phyloP scores from a whole-genome alignment of 306 rosid genomes.

The Boehmeria nivea region DNA sequence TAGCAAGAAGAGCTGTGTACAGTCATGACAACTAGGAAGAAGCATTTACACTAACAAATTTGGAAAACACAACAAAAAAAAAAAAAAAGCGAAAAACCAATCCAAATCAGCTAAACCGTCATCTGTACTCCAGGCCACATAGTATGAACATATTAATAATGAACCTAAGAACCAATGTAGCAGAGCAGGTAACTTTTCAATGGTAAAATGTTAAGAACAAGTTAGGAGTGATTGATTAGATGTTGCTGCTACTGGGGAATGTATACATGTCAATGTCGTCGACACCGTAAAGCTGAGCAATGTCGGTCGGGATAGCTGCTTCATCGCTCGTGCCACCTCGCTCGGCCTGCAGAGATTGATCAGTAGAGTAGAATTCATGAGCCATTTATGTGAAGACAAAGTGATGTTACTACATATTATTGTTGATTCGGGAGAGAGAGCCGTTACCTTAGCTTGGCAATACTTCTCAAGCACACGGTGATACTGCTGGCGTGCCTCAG shows the following conservation, averaged over 20 bases:
- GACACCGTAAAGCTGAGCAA: constrained; percentile 17
- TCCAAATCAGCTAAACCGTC: not conserved
- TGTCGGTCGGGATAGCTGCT: constrained; percentile 24
- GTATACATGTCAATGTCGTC: constrained; percentile 40
- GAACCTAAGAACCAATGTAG: not conserved
- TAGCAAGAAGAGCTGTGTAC: too few species aligned
- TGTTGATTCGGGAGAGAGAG: too few species aligned
- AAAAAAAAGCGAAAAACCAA: too few species aligned
- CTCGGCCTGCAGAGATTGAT: constrained; percentile 49
- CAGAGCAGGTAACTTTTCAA: too few species aligned
- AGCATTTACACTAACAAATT: too few species aligned
- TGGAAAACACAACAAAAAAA: too few species aligned
- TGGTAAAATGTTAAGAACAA: constrained; percentile 10
- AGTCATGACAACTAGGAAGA: too few species aligned
- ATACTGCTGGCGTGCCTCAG: constrained; percentile 75
- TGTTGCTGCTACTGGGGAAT: constrained; percentile 25
- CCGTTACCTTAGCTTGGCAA: constrained; percentile 67
- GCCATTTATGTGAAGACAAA: too few species aligned
- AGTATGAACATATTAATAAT: not conserved
- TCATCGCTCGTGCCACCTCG: constrained; percentile 34
- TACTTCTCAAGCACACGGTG: constrained; percentile 65
- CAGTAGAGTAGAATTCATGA: not conserved
- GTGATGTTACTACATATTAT: too few species aligned
- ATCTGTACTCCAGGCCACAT: not conserved
- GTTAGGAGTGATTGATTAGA: constrained; percentile 11